Conservation (phyloP, 495 filamentous ascomycete species). For the Xylaria nigripes region DNA sequence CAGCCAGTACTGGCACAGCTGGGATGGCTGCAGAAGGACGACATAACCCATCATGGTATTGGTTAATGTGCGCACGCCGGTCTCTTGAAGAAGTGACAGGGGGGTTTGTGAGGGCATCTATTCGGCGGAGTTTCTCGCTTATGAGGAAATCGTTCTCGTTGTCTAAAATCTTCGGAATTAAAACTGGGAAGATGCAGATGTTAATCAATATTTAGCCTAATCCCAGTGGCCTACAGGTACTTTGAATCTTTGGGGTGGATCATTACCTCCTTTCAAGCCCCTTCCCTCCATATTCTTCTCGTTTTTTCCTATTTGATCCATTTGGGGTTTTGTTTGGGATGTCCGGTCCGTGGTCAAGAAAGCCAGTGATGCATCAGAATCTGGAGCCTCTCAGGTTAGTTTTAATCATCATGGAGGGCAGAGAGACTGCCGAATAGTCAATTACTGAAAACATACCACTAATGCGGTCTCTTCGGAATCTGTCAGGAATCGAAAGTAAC, state of each 20-base stretch:
- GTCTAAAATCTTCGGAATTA: constrained; percentile 14
- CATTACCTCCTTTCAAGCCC: neutral
- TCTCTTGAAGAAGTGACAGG: neutral
- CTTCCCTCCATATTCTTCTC: neutral
- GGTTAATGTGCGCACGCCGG: neutral
- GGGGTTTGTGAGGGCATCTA: constrained; percentile 3
- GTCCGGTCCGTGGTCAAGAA: neutral
- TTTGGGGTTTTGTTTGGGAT: neutral
- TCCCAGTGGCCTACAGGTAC: neutral
- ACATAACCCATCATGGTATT: neutral
- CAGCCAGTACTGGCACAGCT: neutral
- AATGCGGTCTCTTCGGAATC: constrained; percentile 12
- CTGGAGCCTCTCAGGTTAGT: constrained; percentile 1
- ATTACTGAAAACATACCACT: constrained; percentile 4
- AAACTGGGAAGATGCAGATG: neutral
- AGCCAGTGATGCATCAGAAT: neutral
- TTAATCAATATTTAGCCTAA: neutral
- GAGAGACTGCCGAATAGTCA: neutral
- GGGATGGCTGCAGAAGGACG: neutral
- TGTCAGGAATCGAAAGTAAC: constrained; percentile 28
- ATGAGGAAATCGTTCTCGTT: constrained; percentile 18
- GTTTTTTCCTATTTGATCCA: neutral
- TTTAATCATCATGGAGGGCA: neutral
- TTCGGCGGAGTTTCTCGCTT: constrained; percentile 18
- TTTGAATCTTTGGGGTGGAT: neutral